Conservation (phyloP, 441 rosid species). For the Codiaeum variegatum region DNA sequence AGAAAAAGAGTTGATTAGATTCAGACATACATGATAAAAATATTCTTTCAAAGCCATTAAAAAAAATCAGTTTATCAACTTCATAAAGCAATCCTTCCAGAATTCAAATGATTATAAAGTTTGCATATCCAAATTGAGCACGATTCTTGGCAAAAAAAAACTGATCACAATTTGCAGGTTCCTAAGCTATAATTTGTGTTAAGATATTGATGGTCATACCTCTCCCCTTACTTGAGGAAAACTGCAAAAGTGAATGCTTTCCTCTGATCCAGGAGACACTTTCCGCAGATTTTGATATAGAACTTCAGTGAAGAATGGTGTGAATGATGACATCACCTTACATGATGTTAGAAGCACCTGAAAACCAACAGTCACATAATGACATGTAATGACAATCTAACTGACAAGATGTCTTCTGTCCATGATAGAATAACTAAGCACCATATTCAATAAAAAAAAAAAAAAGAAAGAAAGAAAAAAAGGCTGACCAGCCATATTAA, state of each 20-base stretch:
- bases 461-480: background rate
- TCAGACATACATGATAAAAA: background rate
- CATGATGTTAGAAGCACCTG: slow-evolving; percentile 94
- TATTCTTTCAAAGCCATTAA: background rate
- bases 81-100: background rate
- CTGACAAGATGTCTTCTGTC: background rate
- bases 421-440: slow-evolving; percentile 5
- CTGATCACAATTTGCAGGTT: slow-evolving; percentile 6
- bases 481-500: no score
- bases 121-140: slow-evolving; percentile 5
- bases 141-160: no score
- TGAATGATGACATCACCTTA: slow-evolving; percentile 95
- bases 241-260: slow-evolving; percentile 84
- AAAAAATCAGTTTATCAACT: background rate
- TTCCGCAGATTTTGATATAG: slow-evolving; percentile 93
- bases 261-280: slow-evolving; percentile 63
- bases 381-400: slow-evolving; percentile 9
- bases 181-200: background rate
- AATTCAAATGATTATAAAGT: background rate
- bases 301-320: slow-evolving; percentile 94
- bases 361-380: slow-evolving; percentile 19
- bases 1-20: background rate
- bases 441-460: background rate
- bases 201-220: slow-evolving; percentile 35
- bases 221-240: slow-evolving; percentile 78